Evolutionary conservation across 768 basidiomycete species (phyloP).

Genomic region (Daedaleopsis sinensis): DNA sequence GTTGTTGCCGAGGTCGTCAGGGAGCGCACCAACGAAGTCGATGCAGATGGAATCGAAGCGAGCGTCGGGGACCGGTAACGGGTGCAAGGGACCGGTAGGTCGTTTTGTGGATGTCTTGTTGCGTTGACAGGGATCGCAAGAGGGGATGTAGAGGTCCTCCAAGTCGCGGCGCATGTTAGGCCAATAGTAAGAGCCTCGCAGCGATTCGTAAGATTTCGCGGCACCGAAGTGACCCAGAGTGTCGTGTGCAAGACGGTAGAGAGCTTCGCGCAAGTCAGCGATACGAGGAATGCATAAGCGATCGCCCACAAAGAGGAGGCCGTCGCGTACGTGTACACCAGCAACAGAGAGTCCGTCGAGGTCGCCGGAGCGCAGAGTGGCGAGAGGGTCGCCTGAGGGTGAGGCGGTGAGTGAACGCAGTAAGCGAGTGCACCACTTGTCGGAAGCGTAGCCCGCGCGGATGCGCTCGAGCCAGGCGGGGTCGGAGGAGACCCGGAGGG

Average conservation of each 20-base stretch:
- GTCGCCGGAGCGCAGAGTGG: no score
- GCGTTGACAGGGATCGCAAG: background rate
- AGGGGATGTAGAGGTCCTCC: conserved; percentile 33
- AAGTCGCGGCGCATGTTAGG: conserved; percentile 36
- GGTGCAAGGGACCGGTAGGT: conserved; percentile 29
- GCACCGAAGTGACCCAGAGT: conserved; percentile 23
- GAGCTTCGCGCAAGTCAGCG: conserved; percentile 13
- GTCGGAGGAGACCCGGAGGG: no score
- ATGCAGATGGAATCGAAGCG: conserved; percentile 15
- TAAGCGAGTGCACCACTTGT: no score
- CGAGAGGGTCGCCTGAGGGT: no score
- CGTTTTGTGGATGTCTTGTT: background rate
- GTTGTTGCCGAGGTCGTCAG: background rate
- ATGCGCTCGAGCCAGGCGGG: no score
- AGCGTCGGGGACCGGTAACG: conserved; percentile 23
- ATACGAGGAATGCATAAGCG: conserved; percentile 27
- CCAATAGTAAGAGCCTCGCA: conserved; percentile 22
- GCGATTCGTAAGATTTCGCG: conserved; percentile 23
- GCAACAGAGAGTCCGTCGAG: no score
- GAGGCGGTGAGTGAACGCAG: no score
- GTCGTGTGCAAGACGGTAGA: conserved; percentile 1
- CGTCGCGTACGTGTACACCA: background rate
- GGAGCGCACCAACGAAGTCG: background rate
- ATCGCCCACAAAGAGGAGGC: conserved; percentile 23
- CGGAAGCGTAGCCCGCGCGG: no score